Conservation (phyloP, 176 grass and related monocot species). For the Avena insularis region DNA sequence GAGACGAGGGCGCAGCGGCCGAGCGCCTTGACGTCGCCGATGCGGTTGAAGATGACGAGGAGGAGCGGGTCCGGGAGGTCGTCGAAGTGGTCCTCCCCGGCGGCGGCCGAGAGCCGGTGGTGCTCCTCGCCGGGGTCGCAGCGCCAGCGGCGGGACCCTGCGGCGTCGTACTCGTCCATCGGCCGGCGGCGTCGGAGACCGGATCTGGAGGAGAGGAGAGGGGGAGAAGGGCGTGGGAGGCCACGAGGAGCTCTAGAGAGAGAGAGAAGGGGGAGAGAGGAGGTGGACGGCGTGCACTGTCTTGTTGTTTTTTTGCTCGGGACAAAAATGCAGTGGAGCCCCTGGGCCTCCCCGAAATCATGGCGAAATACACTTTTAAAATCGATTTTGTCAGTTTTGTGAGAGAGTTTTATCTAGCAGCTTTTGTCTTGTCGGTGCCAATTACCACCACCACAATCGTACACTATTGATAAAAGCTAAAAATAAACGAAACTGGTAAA, state of each 20-base stretch:
- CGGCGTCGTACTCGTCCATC: slow-evolving; percentile 53
- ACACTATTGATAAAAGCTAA: too few relatives aligned
- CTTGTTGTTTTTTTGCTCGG: slow-evolving; percentile 16
- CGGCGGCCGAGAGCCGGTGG: slow-evolving; percentile 24
- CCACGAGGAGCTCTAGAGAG: slow-evolving; percentile 33
- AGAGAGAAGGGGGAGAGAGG: not conserved
- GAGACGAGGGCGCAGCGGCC: slow-evolving; percentile 87
- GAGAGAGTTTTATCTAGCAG: not conserved
- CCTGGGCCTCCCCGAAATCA: not conserved
- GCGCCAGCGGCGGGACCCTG: slow-evolving; percentile 52
- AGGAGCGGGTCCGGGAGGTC: slow-evolving; percentile 81
- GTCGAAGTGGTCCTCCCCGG: slow-evolving; percentile 71
- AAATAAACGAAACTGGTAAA: too few relatives aligned
- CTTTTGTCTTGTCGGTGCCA: not conserved
- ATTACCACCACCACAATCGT: not conserved
- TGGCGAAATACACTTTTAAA: not conserved
- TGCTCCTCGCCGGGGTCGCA: slow-evolving; percentile 41
- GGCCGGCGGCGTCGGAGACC: slow-evolving; percentile 37
- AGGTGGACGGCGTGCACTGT: slow-evolving; percentile 25
- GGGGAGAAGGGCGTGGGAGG: slow-evolving; percentile 29
- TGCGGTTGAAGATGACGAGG: slow-evolving; percentile 81
- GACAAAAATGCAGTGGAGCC: slow-evolving; percentile 16
- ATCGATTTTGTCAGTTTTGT: not conserved
- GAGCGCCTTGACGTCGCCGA: slow-evolving; percentile 90
- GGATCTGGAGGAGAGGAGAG: slow-evolving; percentile 41